Percentiles rank a stretch among this genome's conserved stretches.
These are phyloP conservation scores for Aspergillus taichungensis DNA, from an alignment of 495 filamentous ascomycete genomes.

Conservation along the genomic window DNA sequence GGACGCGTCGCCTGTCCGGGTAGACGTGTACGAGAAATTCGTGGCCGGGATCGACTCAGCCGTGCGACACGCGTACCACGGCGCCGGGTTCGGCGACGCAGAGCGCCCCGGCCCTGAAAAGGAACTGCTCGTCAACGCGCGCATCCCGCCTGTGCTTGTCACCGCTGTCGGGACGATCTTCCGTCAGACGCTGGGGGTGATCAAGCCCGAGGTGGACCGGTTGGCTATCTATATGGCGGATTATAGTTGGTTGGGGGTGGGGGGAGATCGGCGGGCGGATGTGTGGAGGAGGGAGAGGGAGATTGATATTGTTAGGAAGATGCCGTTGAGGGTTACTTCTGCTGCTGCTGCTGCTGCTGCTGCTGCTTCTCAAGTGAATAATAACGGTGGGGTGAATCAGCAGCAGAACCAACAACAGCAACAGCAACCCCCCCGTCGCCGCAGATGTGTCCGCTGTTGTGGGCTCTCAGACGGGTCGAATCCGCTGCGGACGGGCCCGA, in stretches of 20 bases:
- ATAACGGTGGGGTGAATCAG: not conserved
- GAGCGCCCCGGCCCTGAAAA: conserved; percentile 41
- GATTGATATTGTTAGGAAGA: conserved; percentile 41
- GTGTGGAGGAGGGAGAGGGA: conserved; percentile 27
- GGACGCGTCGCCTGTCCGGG: conserved; percentile 31
- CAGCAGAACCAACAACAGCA: not conserved
- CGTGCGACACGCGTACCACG: conserved; percentile 39
- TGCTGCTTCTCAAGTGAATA: not conserved
- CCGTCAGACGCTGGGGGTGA: conserved; percentile 26
- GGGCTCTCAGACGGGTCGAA: conserved; percentile 31
- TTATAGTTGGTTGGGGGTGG: conserved; percentile 42
- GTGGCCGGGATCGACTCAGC: conserved; percentile 38
- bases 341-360: not conserved
- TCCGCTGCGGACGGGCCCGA: conserved; percentile 22
- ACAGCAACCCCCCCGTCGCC: not conserved
- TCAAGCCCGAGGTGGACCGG: conserved; percentile 38
- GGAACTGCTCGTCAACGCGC: conserved; percentile 37
- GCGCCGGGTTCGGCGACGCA: conserved; percentile 35
- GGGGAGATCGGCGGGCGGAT: conserved; percentile 29
- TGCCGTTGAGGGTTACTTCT: conserved; percentile 15
- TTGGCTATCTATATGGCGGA: conserved; percentile 41
- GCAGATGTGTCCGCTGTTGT: conserved; percentile 37
- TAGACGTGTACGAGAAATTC: conserved; percentile 42
- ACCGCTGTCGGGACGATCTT: conserved; percentile 35
- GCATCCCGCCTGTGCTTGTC: conserved; percentile 36